These are phyloP conservation scores for Fistulina hepatica DNA, from an alignment of 1,284 basidiomycete species.

Conservation along the genomic window DNA sequence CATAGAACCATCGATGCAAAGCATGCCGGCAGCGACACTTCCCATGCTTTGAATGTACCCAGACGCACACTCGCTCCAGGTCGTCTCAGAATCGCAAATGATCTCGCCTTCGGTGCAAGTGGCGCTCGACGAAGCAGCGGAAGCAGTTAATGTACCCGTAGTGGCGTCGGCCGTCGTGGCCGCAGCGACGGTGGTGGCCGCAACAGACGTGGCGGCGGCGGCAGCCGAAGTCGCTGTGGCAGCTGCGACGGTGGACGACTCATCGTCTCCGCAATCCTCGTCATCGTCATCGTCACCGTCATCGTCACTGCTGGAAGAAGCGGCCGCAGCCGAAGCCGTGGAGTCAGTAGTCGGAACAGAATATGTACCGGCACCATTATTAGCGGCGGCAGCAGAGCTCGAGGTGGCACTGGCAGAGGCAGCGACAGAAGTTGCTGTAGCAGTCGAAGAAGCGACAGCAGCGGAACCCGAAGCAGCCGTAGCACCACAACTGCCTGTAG, in stretches of 20 bases:
- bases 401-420: neutral
- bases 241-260: too few species aligned
- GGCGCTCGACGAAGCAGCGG: neutral
- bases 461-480: neutral
- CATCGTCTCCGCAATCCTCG: too few species aligned
- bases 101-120: constrained; percentile 1
- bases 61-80: neutral
- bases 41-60: constrained; percentile 1
- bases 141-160: too few species aligned
- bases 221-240: neutral
- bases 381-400: neutral
- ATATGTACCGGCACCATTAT: too few species aligned
- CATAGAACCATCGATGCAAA: neutral
- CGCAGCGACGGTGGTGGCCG: neutral
- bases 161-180: neutral
- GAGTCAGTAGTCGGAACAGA: neutral
- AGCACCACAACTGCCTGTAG: neutral
- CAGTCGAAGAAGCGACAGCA: neutral
- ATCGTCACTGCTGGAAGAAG: neutral
- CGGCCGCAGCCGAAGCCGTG: neutral
- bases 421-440: neutral
- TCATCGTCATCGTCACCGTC: too few species aligned
- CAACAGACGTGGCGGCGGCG: neutral
- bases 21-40: neutral
- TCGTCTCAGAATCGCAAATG: neutral